Base-by-base conservation (phyloP, 2,329 filamentous ascomycete genomes). In the Didymella exigua region DNA sequence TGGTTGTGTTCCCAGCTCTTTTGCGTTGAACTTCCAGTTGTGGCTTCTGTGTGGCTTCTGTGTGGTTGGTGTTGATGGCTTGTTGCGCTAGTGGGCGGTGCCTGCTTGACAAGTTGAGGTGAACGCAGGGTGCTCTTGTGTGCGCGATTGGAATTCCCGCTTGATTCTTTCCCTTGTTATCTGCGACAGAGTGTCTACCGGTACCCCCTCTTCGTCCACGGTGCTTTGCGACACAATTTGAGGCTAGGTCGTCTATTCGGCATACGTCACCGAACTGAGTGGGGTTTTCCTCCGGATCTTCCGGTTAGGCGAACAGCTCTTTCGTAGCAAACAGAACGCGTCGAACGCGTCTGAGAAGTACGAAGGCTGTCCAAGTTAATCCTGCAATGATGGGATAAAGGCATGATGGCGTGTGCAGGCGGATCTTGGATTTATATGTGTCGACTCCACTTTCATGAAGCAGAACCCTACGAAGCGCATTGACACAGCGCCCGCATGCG, bases 231-330 rank as follows among this genome's bases (percentile, higher is more conserved):
- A 33, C 9, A 18, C 9, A 18, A 11, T 10, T 41, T 29, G 34
- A 55, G 40, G 46, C 46, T 41, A 33, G n/a, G 27, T 24, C 19
- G 23, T 14, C 52, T 43, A 38, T n/a, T 50, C 26, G 42, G 42
- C 40, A 42, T 62, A 61, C 63, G 63, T 63, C 60, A 62, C 58
- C 54, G 29, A 21, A 10, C 38, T 60, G 58, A 54, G 58, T 56
- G 58, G 61, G 61, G 60, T 55, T 48, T 54, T 47, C 16, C 54
- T 66, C 61, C 65, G 63, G 59, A 54, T 58, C 60, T 67, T 48
- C 65, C 52, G 48, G 45, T 41, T 42, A 56, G 49, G 40, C 27
- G 13, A 42, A 41, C 34, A 47, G 47, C 45, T 42, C 21, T 9
- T 3, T 33, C 27, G 37, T 43, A n/a, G 19, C 14, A 19, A 13